A percentile compares a stretch with the other conserved stretches of the same genome.
Conservation (phyloP, 192 early-diverging fungal species). For the Allomyces javanicus region DNA sequence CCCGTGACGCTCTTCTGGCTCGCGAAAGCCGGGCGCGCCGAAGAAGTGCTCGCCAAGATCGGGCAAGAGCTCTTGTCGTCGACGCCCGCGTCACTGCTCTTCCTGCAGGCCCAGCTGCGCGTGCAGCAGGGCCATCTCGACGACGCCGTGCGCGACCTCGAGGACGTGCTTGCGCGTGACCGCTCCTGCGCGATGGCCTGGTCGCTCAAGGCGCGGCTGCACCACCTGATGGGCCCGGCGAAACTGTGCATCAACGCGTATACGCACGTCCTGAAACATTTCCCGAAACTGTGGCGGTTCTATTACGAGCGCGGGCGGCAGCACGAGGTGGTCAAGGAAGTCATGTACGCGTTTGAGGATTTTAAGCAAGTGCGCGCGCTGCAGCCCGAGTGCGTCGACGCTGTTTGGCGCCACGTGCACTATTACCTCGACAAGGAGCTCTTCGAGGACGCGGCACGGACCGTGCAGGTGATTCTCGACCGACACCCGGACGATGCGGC, state of each 20-base stretch:
- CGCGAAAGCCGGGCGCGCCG: neutral
- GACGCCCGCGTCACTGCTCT: neutral
- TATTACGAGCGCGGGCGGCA: neutral
- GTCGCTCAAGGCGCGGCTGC: neutral
- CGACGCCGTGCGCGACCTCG: neutral
- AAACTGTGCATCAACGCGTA: neutral
- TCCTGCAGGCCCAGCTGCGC: neutral
- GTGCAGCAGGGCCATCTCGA: neutral
- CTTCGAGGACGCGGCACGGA: neutral
- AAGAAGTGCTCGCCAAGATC: neutral
- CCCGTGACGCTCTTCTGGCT: neutral
- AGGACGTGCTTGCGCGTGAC: neutral
- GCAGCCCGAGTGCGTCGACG: neutral
- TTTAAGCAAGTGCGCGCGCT: neutral
- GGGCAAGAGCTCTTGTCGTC: neutral
- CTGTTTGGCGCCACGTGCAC: neutral
- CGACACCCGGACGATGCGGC: neutral
- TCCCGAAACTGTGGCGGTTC: neutral
- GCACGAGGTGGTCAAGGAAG: neutral
- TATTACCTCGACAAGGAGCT: constrained; percentile 1
- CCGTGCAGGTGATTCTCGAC: neutral
- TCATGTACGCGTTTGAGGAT: neutral
- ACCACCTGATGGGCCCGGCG: neutral
- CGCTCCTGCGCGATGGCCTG: neutral
- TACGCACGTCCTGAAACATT: neutral